Conservation (phyloP, 805 yeast species). For the Sugiyamaella qingdaonensis region DNA sequence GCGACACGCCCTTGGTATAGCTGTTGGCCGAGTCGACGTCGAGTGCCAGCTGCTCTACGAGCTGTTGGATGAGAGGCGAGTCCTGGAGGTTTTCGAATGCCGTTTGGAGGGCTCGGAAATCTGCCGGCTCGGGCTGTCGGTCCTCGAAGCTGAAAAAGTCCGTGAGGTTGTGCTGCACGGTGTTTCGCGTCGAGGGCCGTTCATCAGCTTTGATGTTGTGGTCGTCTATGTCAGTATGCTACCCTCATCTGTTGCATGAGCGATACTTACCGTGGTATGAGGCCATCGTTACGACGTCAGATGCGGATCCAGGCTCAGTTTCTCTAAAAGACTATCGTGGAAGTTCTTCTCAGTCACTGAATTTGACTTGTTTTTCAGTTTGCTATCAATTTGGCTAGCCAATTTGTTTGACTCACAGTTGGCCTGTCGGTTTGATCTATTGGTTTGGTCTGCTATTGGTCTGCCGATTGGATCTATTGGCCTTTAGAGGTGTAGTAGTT, state of each 20-base stretch:
- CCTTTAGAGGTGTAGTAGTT: too few relatives aligned
- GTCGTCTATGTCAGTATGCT: neutral
- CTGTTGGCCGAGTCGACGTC: slow-evolving; percentile 1
- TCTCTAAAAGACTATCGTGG: too few relatives aligned
- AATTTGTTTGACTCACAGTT: too few relatives aligned
- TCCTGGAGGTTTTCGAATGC: slow-evolving; percentile 14
- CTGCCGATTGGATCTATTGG: too few relatives aligned
- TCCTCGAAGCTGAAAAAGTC: slow-evolving; percentile 8
- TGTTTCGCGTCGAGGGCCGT: neutral
- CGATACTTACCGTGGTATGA: too few relatives aligned
- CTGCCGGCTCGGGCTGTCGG: slow-evolving; percentile 4
- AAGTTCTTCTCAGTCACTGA: too few relatives aligned
- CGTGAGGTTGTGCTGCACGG: slow-evolving; percentile 8
- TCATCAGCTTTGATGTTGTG: neutral
- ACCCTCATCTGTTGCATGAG: neutral
- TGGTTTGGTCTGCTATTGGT: too few relatives aligned
- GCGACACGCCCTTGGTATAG: slow-evolving; percentile 41
- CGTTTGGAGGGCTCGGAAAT: slow-evolving; percentile 8
- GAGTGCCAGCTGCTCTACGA: slow-evolving; percentile 8
- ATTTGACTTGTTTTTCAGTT: too few relatives aligned
- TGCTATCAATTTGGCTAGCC: too few relatives aligned
- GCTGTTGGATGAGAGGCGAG: slow-evolving; percentile 16
- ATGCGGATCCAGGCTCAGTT: too few relatives aligned
- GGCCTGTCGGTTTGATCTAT: too few relatives aligned
- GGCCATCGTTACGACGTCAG: too few relatives aligned